Evolutionary conservation across 352 stramenopile genomes (phyloP).

Genomic region (Globisporangium nagaii): DNA sequence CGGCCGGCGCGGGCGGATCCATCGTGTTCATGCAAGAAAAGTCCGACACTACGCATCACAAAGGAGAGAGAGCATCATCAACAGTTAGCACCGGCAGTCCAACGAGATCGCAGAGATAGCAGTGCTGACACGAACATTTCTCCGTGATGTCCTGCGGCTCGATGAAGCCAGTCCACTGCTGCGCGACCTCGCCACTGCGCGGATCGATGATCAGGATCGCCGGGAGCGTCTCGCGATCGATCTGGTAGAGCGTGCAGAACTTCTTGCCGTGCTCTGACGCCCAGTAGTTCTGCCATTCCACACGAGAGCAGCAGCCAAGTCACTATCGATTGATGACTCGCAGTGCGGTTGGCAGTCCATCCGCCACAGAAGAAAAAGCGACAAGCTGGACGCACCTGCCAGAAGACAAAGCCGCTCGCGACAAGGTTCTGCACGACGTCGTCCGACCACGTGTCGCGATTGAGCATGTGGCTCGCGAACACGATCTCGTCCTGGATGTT

Average conservation of each 20-base stretch:
- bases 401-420: conserved; percentile 93
- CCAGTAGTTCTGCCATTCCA: conserved; percentile 53
- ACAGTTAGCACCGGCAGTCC: not conserved
- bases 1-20: conserved; percentile 12
- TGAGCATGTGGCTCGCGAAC: conserved; percentile 94
- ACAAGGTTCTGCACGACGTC: conserved; percentile 94
- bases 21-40: conserved; percentile 55
- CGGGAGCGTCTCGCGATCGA: conserved; percentile 60
- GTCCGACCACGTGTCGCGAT: conserved; percentile 94
- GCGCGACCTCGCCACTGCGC: conserved; percentile 60
- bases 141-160: conserved; percentile 67
- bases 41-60: conserved; percentile 47
- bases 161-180: conserved; percentile 66
- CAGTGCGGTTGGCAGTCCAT: too few species aligned
- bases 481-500: conserved; percentile 94
- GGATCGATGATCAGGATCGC: conserved; percentile 76
- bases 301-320: not conserved
- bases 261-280: conserved; percentile 77
- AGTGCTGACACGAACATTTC: conserved; percentile 38
- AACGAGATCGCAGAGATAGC: not conserved
- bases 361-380: not conserved
- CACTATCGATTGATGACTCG: too few species aligned
- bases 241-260: conserved; percentile 78
- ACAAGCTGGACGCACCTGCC: conserved; percentile 56
- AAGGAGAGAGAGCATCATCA: conserved; percentile 2